These are phyloP conservation scores for Herpetomonas tarakana DNA, from an alignment of 208 protist species.

Conservation along the genomic window DNA sequence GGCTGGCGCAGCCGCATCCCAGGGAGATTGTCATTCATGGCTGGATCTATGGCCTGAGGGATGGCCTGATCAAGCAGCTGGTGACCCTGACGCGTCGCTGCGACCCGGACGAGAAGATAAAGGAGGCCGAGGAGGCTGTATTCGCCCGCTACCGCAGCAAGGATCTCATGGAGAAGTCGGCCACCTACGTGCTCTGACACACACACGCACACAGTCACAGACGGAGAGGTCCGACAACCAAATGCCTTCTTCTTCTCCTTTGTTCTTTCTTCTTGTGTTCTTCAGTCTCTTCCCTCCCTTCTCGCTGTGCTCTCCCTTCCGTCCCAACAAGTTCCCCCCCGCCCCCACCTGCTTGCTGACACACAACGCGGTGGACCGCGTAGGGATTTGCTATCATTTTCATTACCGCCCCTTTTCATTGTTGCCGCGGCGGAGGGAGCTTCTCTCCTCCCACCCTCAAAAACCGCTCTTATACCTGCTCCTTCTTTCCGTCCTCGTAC, in stretches of 20 bases:
- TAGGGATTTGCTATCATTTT: no score
- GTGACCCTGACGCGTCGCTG: conserved; percentile 54
- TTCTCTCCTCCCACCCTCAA: no score
- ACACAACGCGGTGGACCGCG: no score
- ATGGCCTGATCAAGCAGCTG: conserved; percentile 54
- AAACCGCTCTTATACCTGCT: no score
- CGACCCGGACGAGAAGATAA: conserved; percentile 34
- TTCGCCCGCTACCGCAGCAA: conserved; percentile 59
- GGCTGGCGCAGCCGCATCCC: conserved; percentile 13
- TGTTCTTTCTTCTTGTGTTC: no score
- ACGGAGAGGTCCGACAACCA: neutral
- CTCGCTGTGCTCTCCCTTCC: neutral
- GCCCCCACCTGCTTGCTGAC: no score
- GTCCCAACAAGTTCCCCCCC: neutral
- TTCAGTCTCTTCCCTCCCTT: neutral
- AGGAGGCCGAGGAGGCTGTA: conserved; percentile 49
- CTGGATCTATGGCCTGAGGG: conserved; percentile 69
- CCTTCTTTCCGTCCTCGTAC: no score
- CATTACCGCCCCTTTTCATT: no score
- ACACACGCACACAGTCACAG: neutral
- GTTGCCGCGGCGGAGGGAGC: no score
- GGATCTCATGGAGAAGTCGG: neutral
- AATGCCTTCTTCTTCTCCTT: no score
- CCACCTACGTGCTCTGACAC: neutral
- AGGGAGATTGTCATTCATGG: conserved; percentile 68